Base-by-base conservation (phyloP, 116 monocot species). In the Cymodocea nodosa region DNA sequence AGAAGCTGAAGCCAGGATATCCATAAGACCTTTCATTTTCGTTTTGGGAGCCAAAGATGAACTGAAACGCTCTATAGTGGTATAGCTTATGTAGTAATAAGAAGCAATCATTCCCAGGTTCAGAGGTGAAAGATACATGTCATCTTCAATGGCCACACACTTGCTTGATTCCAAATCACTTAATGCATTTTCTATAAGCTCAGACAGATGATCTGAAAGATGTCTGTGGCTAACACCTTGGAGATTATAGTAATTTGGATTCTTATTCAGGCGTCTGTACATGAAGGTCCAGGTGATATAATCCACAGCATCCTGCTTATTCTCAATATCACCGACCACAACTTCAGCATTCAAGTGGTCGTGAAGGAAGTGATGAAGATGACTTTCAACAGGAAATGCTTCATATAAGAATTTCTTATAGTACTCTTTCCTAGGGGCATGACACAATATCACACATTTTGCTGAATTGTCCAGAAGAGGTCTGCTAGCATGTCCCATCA, bases 401-500 rank as follows among this genome's bases (percentile, higher is more conserved):
- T 97, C 97, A 44, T 91, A 91, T 18, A 97, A 78, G 59, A 97
- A 97, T 56, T 90, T 95, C 69, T 91, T 97, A 55, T 97, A 97
- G 73, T 97, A 97, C 59, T 97, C 97, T 65, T 97, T 91, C 17
- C 87, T 59, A 44, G 97, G 88, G 36, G 91, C 87, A 73, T 97
- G 97, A 68, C 97, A 97, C 16, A 97, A 78, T 40, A 97, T 91
- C 3, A 97, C 88, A 71, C 97, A 97, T 67, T 88, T 97, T 6
- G 91, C 88, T 48, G 97, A 85, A 63, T 80, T 83, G 59, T 97
- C 97, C 60, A 79, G 76, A 51, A 88, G 87, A 70, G 97, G 97
- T 23, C 97, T 79, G 64, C 91, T 97, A n/a, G 97, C 91, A 71
- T 88, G 97, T 5, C 97, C 97, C 97, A 97, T 97, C 97, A 97